Base-by-base conservation (phyloP, 306 rosid genomes). In the Styphnolobium japonicum region DNA sequence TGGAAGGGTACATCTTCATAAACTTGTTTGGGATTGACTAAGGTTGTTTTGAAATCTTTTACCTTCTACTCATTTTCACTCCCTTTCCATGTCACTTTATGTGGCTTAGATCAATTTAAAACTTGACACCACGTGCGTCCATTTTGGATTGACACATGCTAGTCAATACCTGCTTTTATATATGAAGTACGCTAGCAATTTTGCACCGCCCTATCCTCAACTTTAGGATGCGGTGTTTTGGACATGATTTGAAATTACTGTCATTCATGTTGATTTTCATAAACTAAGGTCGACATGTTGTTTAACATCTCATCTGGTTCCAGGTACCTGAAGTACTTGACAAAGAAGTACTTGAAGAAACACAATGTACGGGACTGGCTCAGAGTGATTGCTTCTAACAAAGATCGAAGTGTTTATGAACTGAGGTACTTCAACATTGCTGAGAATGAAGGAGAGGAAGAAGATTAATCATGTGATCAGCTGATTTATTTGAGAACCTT, bases 401-500 rank as follows among this genome's bases (percentile, higher is more conserved):
- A 81, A 36, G 85, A 81, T 45, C 76, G 82, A 76, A 76, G 10
- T 25, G n/a, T 82, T 69, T 76, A 82, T 61, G 82, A 82, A n/a
- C 57, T 81, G 4, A 75, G 81, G 72, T 81, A 81, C 73, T 76
- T 81, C 67, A 81, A 81, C 78, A 75, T 81, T 36, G 85, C 81
- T 9, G 85, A 81, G 77, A 81, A 67, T 49, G 85, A 81, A 68
- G 85, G 77, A 58, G 85, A 81, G 72, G 81, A 81, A 46, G 85
- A 81, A 60, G 85, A 81, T 12, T 81, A 27, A 40, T 12, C 10
- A 4, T 43, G n/a, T 51, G 7, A 18, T 33, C 55, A 2, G 25
- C 4, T 57, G 68, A 56, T 46, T 57, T 18, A 34, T 43, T 9
- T 55, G 0, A 33, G 52, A 74, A 74, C 76, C 33, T 42, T 66